These are phyloP conservation scores for Magnolia kwangsiensis DNA, from an alignment of 164 flowering plant genomes.

Conservation along the genomic window DNA sequence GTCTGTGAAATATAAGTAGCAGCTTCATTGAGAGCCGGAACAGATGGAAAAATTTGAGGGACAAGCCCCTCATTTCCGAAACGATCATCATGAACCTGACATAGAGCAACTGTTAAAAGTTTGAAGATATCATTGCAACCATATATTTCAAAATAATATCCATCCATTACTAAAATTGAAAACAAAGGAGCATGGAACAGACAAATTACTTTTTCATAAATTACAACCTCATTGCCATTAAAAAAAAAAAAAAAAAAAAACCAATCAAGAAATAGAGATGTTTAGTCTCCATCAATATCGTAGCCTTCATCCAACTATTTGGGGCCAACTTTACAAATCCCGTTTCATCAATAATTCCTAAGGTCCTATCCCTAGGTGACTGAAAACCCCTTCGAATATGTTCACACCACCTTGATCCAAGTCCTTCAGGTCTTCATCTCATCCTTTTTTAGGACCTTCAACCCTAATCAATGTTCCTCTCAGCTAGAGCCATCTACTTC, in stretches of 20 bases:
- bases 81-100: conserved; percentile 33
- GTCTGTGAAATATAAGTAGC: conserved; percentile 83
- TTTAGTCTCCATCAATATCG: not conserved
- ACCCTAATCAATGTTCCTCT: too few relatives aligned
- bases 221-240: too few relatives aligned
- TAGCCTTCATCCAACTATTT: not conserved
- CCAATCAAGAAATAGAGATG: not conserved
- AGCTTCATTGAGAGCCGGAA: conserved; percentile 80
- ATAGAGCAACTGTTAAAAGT: conserved; percentile 4
- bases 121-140: not conserved
- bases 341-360: not conserved
- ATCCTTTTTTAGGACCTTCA: too few relatives aligned
- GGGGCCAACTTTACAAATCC: not conserved
- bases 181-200: not conserved
- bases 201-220: too few relatives aligned
- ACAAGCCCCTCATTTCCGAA: conserved; percentile 39
- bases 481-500: too few relatives aligned
- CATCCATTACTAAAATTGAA: not conserved
- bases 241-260: too few relatives aligned
- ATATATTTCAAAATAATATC: not conserved
- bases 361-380: too few relatives aligned
- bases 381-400: too few relatives aligned
- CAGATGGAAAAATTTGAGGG: conserved; percentile 71
- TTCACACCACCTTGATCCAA: too few relatives aligned
- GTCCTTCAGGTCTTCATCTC: too few relatives aligned